Evolutionary conservation across 805 yeast genomes (phyloP), one percentile per base, ranked within the genome.

Genomic region (Citeromyces matritensis): DNA sequence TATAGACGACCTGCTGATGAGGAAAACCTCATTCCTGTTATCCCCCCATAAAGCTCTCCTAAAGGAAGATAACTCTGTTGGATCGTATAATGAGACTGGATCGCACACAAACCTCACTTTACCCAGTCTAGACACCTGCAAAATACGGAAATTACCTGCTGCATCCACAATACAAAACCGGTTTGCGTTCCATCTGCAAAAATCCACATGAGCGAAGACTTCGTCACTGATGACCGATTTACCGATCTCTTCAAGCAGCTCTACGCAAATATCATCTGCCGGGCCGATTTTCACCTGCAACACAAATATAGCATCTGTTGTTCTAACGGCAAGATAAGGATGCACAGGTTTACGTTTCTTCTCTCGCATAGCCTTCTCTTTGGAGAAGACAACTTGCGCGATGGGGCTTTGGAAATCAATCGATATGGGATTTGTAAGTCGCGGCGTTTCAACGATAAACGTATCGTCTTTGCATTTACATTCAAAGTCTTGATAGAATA

Each of bases 61-160:
- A 62, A 76, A 73, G 23, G 57, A 55, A 0, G 83, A 74, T 2
- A 73, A 39, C 33, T 73, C 81, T 2, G 51, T 53, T 0, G 65
- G 57, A 37, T 69, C 70, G 31, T 53, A 45, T 12, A 15, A 7
- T 4, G 21, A 23, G n/a, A 8, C 24, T 3, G 7, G 9, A 9
- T 12, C 24, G 26, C 13, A 23, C 13, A 19, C 9, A 23, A 4
- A 14, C 21, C 11, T 12, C 10, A 24, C 24, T 12, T 29, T 6
- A 11, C 33, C 35, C 29, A 33, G 13, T 9, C 27, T 31, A 8
- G 31, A 11, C 11, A 55, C 36, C 10, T 42, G 40, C 43, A 63
- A 64, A 2, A 63, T 27, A 3, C 54, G 56, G 59, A 74, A 68
- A 33, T 66, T 62, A 0, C 83, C 83, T 24, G 57, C 54, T 1